Conservation (phyloP, 345 rosid species). For the Erodium maritimum region DNA sequence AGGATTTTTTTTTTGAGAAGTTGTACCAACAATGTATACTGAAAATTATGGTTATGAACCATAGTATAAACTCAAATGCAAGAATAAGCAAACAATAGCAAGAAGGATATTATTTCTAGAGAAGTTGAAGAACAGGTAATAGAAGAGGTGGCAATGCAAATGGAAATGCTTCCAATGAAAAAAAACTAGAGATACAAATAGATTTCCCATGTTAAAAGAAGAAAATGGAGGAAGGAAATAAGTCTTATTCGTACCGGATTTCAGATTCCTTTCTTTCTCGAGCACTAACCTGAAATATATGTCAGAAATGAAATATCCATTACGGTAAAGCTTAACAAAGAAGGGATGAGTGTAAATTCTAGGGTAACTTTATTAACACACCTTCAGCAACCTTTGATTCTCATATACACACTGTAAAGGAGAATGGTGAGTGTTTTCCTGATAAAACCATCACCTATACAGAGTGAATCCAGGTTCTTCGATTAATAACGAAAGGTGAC, state of each 20-base stretch:
- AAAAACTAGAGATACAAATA: background rate
- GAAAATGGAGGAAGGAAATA: background rate
- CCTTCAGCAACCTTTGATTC: too few relatives aligned
- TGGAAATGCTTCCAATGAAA: background rate
- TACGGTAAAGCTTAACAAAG: constrained; percentile 7
- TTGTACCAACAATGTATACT: background rate
- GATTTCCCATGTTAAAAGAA: background rate
- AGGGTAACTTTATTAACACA: too few relatives aligned
- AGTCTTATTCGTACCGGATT: constrained; percentile 47
- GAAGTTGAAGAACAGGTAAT: background rate
- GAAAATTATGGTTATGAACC: background rate
- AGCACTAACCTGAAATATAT: constrained; percentile 43
- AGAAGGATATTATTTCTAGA: background rate
- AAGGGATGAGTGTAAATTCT: background rate
- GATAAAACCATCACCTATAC: too few relatives aligned
- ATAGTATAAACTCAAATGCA: background rate
- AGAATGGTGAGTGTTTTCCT: too few relatives aligned
- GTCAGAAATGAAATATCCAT: constrained; percentile 7
- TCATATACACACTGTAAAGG: too few relatives aligned
- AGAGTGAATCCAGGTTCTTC: too few relatives aligned
- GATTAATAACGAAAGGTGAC: too few relatives aligned
- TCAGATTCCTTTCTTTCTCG: constrained; percentile 96
- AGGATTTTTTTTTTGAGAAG: too few relatives aligned
- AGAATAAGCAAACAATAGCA: background rate
- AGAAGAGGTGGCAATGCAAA: background rate